Evolutionary conservation across 345 rosid genomes (phyloP).

Genomic region (Euphorbia tirucalli): DNA sequence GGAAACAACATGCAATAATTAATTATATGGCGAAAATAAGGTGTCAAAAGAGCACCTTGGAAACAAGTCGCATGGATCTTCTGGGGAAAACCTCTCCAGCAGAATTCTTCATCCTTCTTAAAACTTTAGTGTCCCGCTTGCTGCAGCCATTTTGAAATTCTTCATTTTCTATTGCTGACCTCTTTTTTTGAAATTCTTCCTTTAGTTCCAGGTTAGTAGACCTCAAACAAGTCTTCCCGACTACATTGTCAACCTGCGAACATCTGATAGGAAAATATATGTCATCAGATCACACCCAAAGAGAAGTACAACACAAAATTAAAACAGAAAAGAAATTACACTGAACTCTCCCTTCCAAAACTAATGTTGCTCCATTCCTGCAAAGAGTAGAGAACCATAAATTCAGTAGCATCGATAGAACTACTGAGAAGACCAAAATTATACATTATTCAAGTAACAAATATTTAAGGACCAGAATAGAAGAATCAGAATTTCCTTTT

Average conservation of each 20-base stretch:
- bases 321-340: constrained; percentile 40
- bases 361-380: constrained; percentile 62
- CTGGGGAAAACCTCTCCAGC: constrained; percentile 41
- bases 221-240: constrained; percentile 26
- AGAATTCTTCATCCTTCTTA: constrained; percentile 34
- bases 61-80: constrained; percentile 59
- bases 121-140: constrained; percentile 29
- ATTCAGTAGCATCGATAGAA: constrained; percentile 16
- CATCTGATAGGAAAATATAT: constrained; percentile 37
- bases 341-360: constrained; percentile 51
- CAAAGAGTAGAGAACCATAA: constrained; percentile 25
- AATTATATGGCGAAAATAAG: constrained; percentile 5
- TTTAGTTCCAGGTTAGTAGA: constrained; percentile 26
- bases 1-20: background rate
- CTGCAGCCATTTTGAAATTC: constrained; percentile 18
- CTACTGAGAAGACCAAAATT: constrained; percentile 3
- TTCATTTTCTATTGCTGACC: constrained; percentile 22
- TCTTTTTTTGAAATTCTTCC: constrained; percentile 32
- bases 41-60: constrained; percentile 43
- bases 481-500: constrained; percentile 5
- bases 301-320: background rate
- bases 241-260: constrained; percentile 33
- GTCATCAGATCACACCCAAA: constrained; percentile 12
- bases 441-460: background rate
- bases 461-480: background rate